Base-by-base conservation (phyloP, 2,329 filamentous ascomycete genomes). In the Xylariaceae sp. region DNA sequence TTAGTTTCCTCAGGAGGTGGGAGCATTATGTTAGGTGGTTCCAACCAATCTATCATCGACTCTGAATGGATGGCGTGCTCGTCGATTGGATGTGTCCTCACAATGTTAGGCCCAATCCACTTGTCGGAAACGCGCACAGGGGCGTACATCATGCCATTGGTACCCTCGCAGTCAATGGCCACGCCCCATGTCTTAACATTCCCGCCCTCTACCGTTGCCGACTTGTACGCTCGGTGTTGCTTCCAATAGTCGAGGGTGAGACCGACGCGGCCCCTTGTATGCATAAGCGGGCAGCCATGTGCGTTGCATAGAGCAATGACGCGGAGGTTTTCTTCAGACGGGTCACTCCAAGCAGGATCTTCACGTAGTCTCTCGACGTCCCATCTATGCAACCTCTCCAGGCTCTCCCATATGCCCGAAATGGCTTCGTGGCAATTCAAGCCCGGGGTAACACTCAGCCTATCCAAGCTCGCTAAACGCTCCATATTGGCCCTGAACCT, bases 341-440 rank as follows among this genome's bases (percentile, higher is more conserved):
- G 78, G 26, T 67, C 70, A n/a, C 63, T 64, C 62, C 76, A 70
- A 1, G 70, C 68, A 1, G 74, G 70, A 11, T 80, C 77, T 55
- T 78, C 75, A 7, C 77, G 76, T 32, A 85, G 68, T 58, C 75
- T 79, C 53, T 80, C 76, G 57, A 85, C 73, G 66, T 94, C 88
- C 76, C 88, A 87, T 45, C 82, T 75, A 64, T 88, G 83, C n/a
- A 95, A 72, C 62, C 78, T 84, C 56, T 79, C 76, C 56, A 94
- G 73, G 64, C 87, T 88, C 54, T 80, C 80, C 68, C 86, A 89
- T 4, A 95, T 76, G 2, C 88, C 88, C 3, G 82, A 83, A 44
- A 92, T 76, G 0, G 89, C 89, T 67, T 90, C 87, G 67, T 89
- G 87, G 68, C 88, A 88, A 63, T 89, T 89, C 6, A 92, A 76